Base-by-base conservation (phyloP, 2,329 filamentous ascomycete species). In the Elsinoe arachidis region DNA sequence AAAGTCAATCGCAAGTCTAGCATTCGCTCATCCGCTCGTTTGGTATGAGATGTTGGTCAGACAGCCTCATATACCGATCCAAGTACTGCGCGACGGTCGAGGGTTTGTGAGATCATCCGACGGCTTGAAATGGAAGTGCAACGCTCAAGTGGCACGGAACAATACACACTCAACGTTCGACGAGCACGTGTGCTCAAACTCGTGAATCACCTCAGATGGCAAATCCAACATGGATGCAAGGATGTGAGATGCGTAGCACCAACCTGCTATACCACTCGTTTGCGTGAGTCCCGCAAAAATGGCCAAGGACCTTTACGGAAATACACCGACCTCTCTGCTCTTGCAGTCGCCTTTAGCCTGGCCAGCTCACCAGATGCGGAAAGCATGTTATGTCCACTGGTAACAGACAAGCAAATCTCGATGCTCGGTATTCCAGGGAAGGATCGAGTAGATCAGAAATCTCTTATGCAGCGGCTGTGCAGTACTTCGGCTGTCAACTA, bases 261-360 rank as follows among this genome's bases (percentile, higher is more conserved):
- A 9, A 88, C 87, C 14, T 96, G 90, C 73, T 86, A 89, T 66
- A 90, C 85, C 58, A 90, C 82, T 21, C 49, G 49, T 4, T 11
- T 38, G 19, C 49, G 46, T 10, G 26, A 34, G 65, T 81, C 87
- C 43, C 84, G 80, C 68, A 81, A 87, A 60, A 74, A 83, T 19
- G 79, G 81, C 26, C 81, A 81, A 61, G 78, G 79, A 0, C 88
- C 89, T 2, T 78, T 90, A 62, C 84, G 90, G 59, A 80, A 83
- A 67, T 93, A 90, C 67, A 95, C 85, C 57, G 78, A 85, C 10
- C 82, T 88, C 26, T 95, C 88, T 65, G 90, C 90, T 2, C 81
- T 89, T 63, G 88, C 86, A 1, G 73, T 95, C 47, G 90, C 90
- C 5, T 79, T 88, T 44, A 85, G 87, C 64, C 75, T 95, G 47